Conservation (phyloP, 345 rosid species). For the Nephelium lappaceum region DNA sequence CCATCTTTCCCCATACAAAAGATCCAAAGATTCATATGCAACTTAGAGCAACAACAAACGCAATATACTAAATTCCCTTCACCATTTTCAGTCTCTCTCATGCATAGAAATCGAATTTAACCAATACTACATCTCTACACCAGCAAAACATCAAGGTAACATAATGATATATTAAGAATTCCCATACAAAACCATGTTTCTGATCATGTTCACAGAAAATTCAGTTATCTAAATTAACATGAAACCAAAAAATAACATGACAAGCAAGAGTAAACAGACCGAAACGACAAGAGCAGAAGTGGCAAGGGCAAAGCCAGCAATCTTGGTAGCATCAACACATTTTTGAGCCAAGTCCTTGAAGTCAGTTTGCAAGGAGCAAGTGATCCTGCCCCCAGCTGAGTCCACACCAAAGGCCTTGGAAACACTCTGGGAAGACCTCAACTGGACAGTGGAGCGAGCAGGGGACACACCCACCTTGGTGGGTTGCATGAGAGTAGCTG, state of each 20-base stretch:
- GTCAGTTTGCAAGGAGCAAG: conserved; percentile 76
- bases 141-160: neutral
- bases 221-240: neutral
- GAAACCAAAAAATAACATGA: neutral
- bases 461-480: conserved; percentile 49
- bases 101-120: neutral
- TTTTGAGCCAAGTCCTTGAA: conserved; percentile 71
- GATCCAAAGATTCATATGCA: neutral
- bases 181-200: neutral
- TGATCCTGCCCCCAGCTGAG: conserved; percentile 50
- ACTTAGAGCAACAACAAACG: neutral
- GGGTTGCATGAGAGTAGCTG: conserved; percentile 85
- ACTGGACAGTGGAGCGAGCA: conserved; percentile 39
- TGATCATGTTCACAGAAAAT: neutral
- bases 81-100: no score
- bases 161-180: neutral
- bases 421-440: conserved; percentile 52
- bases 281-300: conserved; percentile 96
- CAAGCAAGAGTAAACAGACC: conserved; percentile 35
- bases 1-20: neutral
- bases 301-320: conserved; percentile 89
- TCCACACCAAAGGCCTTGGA: conserved; percentile 69
- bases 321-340: conserved; percentile 70
- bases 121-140: neutral
- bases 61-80: no score